phyloP scores from a whole-genome alignment of 768 basidiomycete genomes.

The Leucocoprinus leucothites region DNA sequence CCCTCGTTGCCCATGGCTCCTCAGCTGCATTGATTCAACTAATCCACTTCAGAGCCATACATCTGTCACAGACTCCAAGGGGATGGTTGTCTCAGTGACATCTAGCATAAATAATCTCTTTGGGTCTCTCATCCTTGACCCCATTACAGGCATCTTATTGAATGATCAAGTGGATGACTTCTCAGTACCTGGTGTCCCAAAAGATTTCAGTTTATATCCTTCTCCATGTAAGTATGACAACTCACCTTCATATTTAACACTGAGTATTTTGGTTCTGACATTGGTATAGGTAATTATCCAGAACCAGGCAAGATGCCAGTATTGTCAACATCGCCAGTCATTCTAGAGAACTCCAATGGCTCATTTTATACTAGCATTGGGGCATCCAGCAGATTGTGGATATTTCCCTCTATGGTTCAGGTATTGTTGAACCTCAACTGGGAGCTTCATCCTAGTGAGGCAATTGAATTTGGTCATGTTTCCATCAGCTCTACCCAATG shows the following conservation, averaged over 20 bases:
- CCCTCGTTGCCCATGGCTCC: not conserved
- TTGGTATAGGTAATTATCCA: constrained; percentile 94
- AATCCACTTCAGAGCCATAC: constrained; percentile 42
- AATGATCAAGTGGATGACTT: constrained; percentile 98
- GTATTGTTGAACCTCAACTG: constrained; percentile 75
- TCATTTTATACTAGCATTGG: constrained; percentile 74
- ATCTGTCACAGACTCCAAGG: constrained; percentile 76
- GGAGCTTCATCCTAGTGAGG: constrained; percentile 74
- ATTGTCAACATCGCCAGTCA: constrained; percentile 79
- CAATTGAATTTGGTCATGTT: constrained; percentile 81
- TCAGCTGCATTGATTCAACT: not conserved
- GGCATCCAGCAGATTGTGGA: constrained; percentile 85
- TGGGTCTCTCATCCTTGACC: constrained; percentile 84
- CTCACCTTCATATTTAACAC: too few relatives aligned
- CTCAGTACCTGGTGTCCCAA: constrained; percentile 76
- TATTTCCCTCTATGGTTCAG: constrained; percentile 80
- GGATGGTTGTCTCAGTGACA: constrained; percentile 87
- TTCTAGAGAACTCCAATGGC: constrained; percentile 75
- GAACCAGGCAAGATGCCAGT: constrained; percentile 85
- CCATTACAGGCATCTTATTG: constrained; percentile 81
- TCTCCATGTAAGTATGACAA: too few relatives aligned
- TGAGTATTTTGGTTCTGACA: too few relatives aligned
- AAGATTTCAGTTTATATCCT: too few relatives aligned
- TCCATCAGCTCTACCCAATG: constrained; percentile 80
- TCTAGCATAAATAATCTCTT: constrained; percentile 89